These are phyloP conservation scores for Toxoplasma gondii DNA, from an alignment of 169 alveolate genomes.

Conservation along the genomic window DNA sequence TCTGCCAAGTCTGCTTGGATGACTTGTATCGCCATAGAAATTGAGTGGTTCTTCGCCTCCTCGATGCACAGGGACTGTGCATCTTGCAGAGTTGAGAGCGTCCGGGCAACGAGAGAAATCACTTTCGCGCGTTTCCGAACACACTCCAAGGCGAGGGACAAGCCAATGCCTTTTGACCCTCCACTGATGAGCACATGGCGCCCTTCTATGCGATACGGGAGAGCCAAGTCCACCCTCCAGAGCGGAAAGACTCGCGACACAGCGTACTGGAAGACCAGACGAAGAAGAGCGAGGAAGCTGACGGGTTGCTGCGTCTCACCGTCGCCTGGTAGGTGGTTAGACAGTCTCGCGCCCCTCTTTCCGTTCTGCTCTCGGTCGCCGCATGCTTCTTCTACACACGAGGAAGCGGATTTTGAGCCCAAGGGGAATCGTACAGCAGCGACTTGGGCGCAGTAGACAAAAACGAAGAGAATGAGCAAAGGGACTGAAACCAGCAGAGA, in stretches of 20 bases:
- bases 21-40: slow-evolving; percentile 46
- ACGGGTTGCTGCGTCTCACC: too few species aligned
- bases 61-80: slow-evolving; percentile 46
- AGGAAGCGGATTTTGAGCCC: neutral
- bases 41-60: neutral
- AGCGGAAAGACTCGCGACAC: too few species aligned
- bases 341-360: too few species aligned
- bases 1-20: slow-evolving; percentile 55
- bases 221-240: neutral
- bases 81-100: slow-evolving; percentile 3
- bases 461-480: too few species aligned
- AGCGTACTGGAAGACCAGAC: too few species aligned
- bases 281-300: too few species aligned
- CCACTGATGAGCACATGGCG: slow-evolving; percentile 66
- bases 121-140: slow-evolving; percentile 40
- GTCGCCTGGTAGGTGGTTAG: too few species aligned
- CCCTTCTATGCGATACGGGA: slow-evolving; percentile 22
- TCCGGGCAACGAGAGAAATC: slow-evolving; percentile 61
- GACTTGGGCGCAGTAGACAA: neutral
- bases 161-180: slow-evolving; percentile 65
- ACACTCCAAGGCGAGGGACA: slow-evolving; percentile 54
- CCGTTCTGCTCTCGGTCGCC: too few species aligned
- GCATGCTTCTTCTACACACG: too few species aligned
- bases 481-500: neutral
- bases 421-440: neutral